A percentile compares a stretch with the other conserved stretches of the same genome.
Evolutionary conservation across 495 filamentous ascomycete species (phyloP).

Genomic region (Talaromyces stipitatus): DNA sequence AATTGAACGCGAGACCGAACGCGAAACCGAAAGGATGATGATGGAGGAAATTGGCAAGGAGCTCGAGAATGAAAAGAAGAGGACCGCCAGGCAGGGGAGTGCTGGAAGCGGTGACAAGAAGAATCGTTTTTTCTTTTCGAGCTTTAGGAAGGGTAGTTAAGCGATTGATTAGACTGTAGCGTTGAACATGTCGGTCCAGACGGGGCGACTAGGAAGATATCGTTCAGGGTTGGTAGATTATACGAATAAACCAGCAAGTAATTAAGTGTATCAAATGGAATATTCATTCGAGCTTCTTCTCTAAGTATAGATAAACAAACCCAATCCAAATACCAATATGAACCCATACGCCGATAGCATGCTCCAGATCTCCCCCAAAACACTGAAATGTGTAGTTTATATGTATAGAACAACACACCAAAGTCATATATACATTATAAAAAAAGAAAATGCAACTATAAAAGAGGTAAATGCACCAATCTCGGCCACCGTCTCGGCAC

Average conservation of each 20-base stretch:
- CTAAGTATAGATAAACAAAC: neutral
- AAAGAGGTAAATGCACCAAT: slow-evolving; percentile 11
- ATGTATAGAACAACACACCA: neutral
- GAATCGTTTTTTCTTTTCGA: too few relatives aligned
- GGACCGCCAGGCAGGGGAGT: too few relatives aligned
- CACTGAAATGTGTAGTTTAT: neutral
- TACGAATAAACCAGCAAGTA: neutral
- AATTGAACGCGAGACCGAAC: too few relatives aligned
- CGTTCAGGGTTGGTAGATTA: neutral
- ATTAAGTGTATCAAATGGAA: neutral
- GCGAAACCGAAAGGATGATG: too few relatives aligned
- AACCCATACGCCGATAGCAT: neutral
- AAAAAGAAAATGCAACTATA: neutral
- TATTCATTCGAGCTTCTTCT: neutral
- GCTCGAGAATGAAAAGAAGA: too few relatives aligned
- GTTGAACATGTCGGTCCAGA: neutral
- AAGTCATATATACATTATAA: neutral
- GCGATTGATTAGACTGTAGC: neutral
- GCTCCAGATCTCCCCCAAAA: neutral
- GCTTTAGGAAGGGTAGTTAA: too few relatives aligned
- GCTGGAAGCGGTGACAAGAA: too few relatives aligned
- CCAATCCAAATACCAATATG: too few relatives aligned
- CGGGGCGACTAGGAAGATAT: neutral
- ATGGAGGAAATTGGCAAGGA: too few relatives aligned
- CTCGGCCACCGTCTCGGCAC: slow-evolving; percentile 16